Evolutionary conservation across 1,139 yeast genomes (phyloP).

Genomic region (Tardiomyces blankii): DNA sequence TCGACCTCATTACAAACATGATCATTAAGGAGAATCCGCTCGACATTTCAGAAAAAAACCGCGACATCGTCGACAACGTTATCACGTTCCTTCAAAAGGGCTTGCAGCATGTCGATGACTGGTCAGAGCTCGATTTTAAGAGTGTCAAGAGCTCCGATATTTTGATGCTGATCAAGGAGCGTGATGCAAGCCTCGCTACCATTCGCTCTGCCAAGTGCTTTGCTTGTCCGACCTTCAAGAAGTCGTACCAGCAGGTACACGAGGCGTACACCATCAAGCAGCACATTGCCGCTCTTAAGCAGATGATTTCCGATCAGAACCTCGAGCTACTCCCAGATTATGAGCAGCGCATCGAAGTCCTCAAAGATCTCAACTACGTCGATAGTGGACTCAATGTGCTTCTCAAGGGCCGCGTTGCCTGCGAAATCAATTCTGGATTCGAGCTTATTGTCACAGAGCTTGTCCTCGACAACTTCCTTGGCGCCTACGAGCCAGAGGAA

Average conservation of each 20-base stretch:
- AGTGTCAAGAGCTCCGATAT: conserved; percentile 11
- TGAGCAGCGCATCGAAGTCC: conserved; percentile 73
- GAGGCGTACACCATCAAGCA: conserved; percentile 36
- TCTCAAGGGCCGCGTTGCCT: conserved; percentile 89
- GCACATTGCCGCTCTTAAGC: conserved; percentile 46
- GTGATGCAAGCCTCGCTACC: neutral
- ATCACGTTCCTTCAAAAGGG: conserved; percentile 32
- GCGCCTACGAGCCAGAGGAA: conserved; percentile 91
- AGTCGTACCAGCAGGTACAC: conserved; percentile 39
- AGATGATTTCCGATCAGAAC: conserved; percentile 72
- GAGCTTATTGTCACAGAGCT: conserved; percentile 83
- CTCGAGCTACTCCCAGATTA: conserved; percentile 87
- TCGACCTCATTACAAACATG: conserved; percentile 39
- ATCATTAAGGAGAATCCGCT: conserved; percentile 33
- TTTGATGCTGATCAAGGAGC: conserved; percentile 4
- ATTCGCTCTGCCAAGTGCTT: neutral
- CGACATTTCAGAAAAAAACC: conserved; percentile 35
- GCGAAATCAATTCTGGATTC: conserved; percentile 84
- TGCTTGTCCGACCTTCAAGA: conserved; percentile 29
- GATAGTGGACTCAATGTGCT: conserved; percentile 68
- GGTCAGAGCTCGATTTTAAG: conserved; percentile 29
- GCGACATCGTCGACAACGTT: conserved; percentile 33
- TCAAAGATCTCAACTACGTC: conserved; percentile 64
- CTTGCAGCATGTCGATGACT: conserved; percentile 33
- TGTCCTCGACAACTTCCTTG: conserved; percentile 80